phyloP scores from a whole-genome alignment of 83 land plant genomes.

The Thuja plicata region DNA sequence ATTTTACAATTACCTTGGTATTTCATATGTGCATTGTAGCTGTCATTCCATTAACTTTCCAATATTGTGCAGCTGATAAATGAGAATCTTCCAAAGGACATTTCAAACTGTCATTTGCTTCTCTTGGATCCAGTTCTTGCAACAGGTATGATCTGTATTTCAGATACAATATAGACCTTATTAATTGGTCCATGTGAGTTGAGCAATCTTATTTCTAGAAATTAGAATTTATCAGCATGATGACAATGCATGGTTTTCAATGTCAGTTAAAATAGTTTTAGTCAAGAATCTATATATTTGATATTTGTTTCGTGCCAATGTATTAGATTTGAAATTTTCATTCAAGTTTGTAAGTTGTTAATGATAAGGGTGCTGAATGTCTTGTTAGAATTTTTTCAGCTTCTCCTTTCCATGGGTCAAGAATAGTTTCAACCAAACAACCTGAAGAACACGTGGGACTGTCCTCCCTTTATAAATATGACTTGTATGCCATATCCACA shows the following conservation, averaged over 20 bases:
- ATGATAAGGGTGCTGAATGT: not conserved
- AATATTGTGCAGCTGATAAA: conserved; percentile 53
- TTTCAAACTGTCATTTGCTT: conserved; percentile 67
- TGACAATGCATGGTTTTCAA: not conserved
- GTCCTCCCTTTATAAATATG: too few relatives aligned
- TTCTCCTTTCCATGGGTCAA: not conserved
- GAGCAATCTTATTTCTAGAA: not conserved
- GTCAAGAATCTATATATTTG: not conserved
- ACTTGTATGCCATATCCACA: not conserved
- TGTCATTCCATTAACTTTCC: not conserved
- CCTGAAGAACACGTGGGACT: not conserved
- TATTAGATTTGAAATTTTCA: not conserved
- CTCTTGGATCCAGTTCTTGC: conserved; percentile 80
- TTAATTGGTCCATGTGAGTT: not conserved
- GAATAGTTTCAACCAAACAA: not conserved
- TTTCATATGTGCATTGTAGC: not conserved
- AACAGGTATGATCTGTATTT: conserved; percentile 51
- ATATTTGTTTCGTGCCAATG: not conserved
- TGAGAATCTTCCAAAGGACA: conserved; percentile 78
- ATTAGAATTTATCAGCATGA: not conserved
- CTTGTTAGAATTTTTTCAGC: not conserved
- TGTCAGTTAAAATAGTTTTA: not conserved
- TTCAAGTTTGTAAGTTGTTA: not conserved
- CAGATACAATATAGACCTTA: not conserved
- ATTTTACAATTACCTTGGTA: not conserved